Evolutionary conservation across 2,329 filamentous ascomycete genomes (phyloP).

Genomic region (Fusarium penzigii): DNA sequence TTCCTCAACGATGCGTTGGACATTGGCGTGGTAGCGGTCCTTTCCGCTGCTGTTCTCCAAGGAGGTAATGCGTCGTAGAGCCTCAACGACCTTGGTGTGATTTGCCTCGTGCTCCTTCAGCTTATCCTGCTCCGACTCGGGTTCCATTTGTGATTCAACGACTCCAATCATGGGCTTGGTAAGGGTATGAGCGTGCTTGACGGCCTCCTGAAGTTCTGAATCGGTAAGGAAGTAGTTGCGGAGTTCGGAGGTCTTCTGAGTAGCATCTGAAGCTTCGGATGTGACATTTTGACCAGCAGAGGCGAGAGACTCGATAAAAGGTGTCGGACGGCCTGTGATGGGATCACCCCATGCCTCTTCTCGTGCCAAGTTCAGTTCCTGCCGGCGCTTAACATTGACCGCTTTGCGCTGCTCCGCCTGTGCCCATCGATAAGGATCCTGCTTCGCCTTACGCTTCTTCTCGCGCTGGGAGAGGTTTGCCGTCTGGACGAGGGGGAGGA

Average conservation of each 20-base stretch:
- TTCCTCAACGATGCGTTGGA: slow-evolving; percentile 78
- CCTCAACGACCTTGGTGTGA: slow-evolving; percentile 71
- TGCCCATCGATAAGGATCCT: slow-evolving; percentile 80
- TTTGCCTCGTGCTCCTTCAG: slow-evolving; percentile 49
- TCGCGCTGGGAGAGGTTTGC: slow-evolving; percentile 64
- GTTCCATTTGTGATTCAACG: slow-evolving; percentile 42
- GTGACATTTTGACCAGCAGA: slow-evolving; percentile 53
- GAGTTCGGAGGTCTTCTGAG: slow-evolving; percentile 50
- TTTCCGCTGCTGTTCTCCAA: slow-evolving; percentile 76
- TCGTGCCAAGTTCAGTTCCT: slow-evolving; percentile 66
- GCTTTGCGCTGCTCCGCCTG: slow-evolving; percentile 83
- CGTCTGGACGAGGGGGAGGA: slow-evolving; percentile 62
- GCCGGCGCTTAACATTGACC: slow-evolving; percentile 75
- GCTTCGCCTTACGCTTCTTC: slow-evolving; percentile 65
- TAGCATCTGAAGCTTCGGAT: slow-evolving; percentile 41
- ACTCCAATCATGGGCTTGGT: slow-evolving; percentile 56
- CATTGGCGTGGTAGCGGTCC: slow-evolving; percentile 79
- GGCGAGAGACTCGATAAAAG: slow-evolving; percentile 82
- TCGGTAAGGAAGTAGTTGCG: slow-evolving; percentile 78
- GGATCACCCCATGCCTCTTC: slow-evolving; percentile 71
- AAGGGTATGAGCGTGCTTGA: slow-evolving; percentile 68
- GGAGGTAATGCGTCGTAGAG: slow-evolving; percentile 76
- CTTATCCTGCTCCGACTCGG: slow-evolving; percentile 38
- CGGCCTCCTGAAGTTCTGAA: slow-evolving; percentile 64
- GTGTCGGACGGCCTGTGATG: slow-evolving; percentile 74